These are phyloP conservation scores for Thermomyces lanuginosus DNA, from an alignment of 2,329 filamentous ascomycete genomes.

Conservation along the genomic window DNA sequence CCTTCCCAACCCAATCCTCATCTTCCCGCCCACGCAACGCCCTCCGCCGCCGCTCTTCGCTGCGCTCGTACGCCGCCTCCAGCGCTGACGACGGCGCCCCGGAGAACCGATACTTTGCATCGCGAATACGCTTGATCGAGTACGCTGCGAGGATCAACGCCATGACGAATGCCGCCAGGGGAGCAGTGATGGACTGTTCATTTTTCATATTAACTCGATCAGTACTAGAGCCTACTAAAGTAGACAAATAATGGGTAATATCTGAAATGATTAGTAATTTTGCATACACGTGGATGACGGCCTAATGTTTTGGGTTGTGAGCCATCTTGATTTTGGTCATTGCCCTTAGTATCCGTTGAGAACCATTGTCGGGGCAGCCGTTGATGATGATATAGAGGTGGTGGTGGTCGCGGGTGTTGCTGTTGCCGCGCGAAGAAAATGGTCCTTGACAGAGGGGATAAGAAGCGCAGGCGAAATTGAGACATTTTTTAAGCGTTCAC, in stretches of 20 bases:
- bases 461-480: no score
- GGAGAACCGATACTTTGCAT: no score
- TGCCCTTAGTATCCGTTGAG: background rate
- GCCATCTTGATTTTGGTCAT: background rate
- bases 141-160: slow-evolving; percentile 44
- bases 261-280: background rate
- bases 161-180: slow-evolving; percentile 48
- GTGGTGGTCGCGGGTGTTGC: no score
- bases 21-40: slow-evolving; percentile 28
- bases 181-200: slow-evolving; percentile 38
- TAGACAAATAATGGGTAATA: background rate
- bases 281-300: slow-evolving; percentile 4
- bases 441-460: no score
- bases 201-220: background rate
- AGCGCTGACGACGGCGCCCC: no score
- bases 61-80: no score
- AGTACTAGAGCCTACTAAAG: background rate
- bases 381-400: background rate
- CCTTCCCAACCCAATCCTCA: slow-evolving; percentile 18
- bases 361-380: background rate
- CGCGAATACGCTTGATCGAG: slow-evolving; percentile 46
- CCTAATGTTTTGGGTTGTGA: slow-evolving; percentile 3
- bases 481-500: no score
- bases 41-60: no score
- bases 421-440: no score